Conservation (phyloP, 2,329 filamentous ascomycete genomes). For the Colletotrichum sp. region DNA sequence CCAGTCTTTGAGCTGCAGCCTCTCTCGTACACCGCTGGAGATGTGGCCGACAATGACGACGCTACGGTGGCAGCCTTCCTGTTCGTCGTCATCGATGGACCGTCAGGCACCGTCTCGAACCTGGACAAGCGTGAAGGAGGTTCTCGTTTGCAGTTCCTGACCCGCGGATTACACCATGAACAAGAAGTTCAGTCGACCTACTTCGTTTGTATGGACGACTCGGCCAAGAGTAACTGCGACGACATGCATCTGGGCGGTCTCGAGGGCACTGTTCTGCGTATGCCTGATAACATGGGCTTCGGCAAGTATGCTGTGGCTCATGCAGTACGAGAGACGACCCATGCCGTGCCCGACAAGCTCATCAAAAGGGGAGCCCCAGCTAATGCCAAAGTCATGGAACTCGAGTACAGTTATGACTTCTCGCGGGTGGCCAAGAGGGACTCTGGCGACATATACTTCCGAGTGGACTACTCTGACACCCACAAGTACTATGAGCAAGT, state of each 20-base stretch:
- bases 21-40: neutral
- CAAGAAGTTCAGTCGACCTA: neutral
- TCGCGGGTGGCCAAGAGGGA: neutral
- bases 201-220: neutral
- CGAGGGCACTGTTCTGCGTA: neutral
- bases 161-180: neutral
- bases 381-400: neutral
- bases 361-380: neutral
- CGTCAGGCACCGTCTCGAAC: conserved; percentile 34
- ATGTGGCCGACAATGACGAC: neutral
- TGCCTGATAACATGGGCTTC: neutral
- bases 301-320: neutral
- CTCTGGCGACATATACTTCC: neutral
- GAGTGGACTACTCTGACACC: neutral
- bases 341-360: neutral
- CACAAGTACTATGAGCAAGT: neutral
- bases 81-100: conserved; percentile 35
- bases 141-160: conserved; percentile 37
- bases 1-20: neutral
- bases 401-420: neutral
- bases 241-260: neutral
- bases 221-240: neutral
- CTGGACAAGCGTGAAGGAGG: conserved; percentile 48
- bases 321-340: neutral
- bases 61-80: conserved; percentile 28